Evolutionary conservation across 108 stramenopile species (phyloP), one percentile per base, ranked within the genome.

Genomic region (Mediolabrus comicus): DNA sequence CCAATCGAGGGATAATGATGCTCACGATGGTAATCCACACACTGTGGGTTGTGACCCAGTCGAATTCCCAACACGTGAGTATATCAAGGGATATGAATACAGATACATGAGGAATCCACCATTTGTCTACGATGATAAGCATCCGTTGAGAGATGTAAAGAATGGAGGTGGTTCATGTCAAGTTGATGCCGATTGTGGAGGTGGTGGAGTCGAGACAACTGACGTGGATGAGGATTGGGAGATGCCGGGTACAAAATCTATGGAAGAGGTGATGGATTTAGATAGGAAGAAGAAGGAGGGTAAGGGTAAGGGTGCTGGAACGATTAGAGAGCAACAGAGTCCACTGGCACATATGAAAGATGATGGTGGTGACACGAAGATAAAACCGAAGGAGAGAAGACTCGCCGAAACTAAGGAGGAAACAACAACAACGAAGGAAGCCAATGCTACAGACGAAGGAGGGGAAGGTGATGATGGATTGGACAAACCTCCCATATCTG

Each of bases 11-110:
- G 83, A 94, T 68, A 67, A 89, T 35, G 46, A 43, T 62, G 90
- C 90, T 9, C 91, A 92, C 51, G 70, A 65, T 34, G 92, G 94
- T 26, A 59, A 65, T 9, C 77, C 81, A 36, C 94, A 94, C 62
- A 88, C 81, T 36, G 59, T 96, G 14, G 96, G 96, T 7, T 98
- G 97, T 65, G 91, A 95, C 81, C 84, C 93, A 14, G 71, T 84
- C 8, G 90, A 82, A 8, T 92, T 86, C 60, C 97, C 97, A 4
- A 95, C 97, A 19, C 81, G 78, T 60, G 84, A 85, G 31, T 98
- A 81, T 69, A 98, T 98, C 72, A 78, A 95, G 69, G 97, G 94
- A 2, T 95, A 89, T 69, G 66, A 75, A 34, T 89, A 91, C 59
- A 65, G 77, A 29, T 96, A 97, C 69, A 86, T 94, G 90, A 59